Evolutionary conservation across 495 filamentous ascomycete species (phyloP).

Genomic region (Neurospora sp.): DNA sequence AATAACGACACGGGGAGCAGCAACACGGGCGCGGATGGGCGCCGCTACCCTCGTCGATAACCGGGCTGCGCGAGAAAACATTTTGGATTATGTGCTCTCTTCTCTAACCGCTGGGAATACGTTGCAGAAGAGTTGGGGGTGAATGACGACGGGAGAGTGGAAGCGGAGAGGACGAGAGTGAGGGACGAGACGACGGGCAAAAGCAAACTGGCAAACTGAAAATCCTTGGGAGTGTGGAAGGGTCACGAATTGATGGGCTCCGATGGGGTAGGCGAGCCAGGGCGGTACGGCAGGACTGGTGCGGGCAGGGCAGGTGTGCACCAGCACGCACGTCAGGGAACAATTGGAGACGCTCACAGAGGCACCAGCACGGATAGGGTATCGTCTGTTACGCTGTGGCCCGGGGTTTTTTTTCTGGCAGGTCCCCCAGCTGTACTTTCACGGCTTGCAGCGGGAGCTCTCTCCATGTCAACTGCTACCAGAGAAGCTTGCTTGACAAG

Average conservation of each 20-base stretch:
- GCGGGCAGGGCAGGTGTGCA: neutral
- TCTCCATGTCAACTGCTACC: neutral
- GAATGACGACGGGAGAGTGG: neutral
- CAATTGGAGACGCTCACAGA: neutral
- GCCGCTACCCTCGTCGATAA: slow-evolving; percentile 31
- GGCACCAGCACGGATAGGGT: neutral
- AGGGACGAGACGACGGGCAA: neutral
- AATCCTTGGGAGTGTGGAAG: neutral
- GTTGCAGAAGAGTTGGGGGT: neutral
- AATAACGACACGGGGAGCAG: slow-evolving; percentile 35
- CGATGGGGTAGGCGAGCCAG: neutral
- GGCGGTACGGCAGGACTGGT: neutral
- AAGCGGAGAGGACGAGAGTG: neutral
- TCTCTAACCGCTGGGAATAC: neutral
- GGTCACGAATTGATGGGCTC: neutral
- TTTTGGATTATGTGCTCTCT: slow-evolving; percentile 15
- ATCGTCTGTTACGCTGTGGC: neutral
- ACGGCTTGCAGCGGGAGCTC: neutral
- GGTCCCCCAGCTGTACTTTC: neutral
- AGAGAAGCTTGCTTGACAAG: neutral
- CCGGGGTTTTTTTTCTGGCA: neutral
- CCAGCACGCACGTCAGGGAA: neutral
- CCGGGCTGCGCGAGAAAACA: slow-evolving; percentile 46
- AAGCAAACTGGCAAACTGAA: neutral
- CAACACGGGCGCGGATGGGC: slow-evolving; percentile 27